Base-by-base conservation (phyloP, 768 basidiomycete genomes). In the Russula sp. region DNA sequence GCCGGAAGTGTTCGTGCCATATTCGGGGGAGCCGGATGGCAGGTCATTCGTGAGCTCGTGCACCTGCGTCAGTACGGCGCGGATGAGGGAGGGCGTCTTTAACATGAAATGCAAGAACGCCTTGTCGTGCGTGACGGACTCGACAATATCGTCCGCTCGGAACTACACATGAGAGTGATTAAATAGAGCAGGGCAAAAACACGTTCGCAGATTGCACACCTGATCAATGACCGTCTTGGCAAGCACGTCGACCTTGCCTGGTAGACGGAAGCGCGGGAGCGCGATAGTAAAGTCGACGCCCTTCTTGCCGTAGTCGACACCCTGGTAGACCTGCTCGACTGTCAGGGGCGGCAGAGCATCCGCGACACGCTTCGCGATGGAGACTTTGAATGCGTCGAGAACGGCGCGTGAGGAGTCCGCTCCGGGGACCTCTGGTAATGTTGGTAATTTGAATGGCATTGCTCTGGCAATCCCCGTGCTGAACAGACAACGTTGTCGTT, bases 211-310 rank as follows among this genome's bases (percentile, higher is more conserved):
- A 31, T 51, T 52, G 57, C 63, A 59, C 56, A 94, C 94, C 70
- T 85, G 79, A 42, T 79, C 82, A n/a, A 87, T 77, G 42, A 98
- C 87, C 71, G 84, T 83, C 55, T 82, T 77, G 0, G 89, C 93
- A 18, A 89, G 78, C 37, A 88, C 87, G 48, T 94, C 89, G 0
- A 89, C 80, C 71, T 94, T 94, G 20, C 85, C 93, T 8, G 87
- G 86, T 31, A 96, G 77, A 59, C 91, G 81, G 77, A 95, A 98
- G 65, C 95, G 83, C n/a, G 94, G 91, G 54, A 98, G 74, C 0
- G 96, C 94, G 20, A 98, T 83, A 0, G 89, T 89, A 68, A 97
- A 94, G 76, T 98, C 96, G 49, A 82, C 86, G n/a, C 90, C 92
- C 75, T 95, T 95, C 76, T 95, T 93, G 40, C 91, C 92, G 66